These are phyloP conservation scores for Gaeumannomyces tritici DNA, from an alignment of 2,329 filamentous ascomycete species.

Conservation along the genomic window DNA sequence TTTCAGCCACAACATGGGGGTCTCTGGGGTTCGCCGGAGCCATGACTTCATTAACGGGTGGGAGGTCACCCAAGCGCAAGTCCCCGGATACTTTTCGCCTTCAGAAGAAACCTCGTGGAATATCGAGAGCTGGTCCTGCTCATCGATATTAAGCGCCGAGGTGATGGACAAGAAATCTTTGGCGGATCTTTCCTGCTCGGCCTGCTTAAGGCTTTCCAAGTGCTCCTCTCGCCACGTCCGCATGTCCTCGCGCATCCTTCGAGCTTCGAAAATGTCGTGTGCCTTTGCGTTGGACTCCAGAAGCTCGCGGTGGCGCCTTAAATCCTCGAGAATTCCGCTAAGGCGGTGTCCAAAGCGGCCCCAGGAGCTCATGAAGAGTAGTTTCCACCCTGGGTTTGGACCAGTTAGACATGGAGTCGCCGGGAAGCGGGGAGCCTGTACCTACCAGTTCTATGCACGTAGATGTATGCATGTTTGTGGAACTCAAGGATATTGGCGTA, in stretches of 20 bases:
- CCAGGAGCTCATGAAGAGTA: constrained; percentile 26
- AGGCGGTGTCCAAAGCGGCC: constrained; percentile 26
- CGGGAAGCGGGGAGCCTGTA: too few species aligned
- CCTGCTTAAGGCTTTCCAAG: constrained; percentile 9
- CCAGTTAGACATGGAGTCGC: too few species aligned
- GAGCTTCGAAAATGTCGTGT: constrained; percentile 15
- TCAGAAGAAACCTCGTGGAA: constrained; percentile 17
- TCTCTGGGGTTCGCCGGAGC: constrained; percentile 12
- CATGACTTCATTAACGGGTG: constrained; percentile 16
- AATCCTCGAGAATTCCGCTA: constrained; percentile 20
- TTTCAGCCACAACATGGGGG: constrained; percentile 19
- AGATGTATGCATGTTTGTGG: constrained; percentile 22
- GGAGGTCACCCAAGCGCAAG: constrained; percentile 22
- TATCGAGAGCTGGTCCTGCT: constrained; percentile 19
- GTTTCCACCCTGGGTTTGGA: constrained; percentile 19
- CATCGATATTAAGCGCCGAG: constrained; percentile 20
- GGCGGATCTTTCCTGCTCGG: constrained; percentile 14
- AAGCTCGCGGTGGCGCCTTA: constrained; percentile 19
- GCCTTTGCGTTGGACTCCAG: constrained; percentile 24
- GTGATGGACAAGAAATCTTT: constrained; percentile 16
- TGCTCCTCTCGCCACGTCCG: constrained; percentile 14
- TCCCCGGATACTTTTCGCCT: constrained; percentile 16
- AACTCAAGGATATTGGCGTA: constrained; percentile 40
- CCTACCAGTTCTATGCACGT: too few species aligned
- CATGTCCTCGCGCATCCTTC: constrained; percentile 14